These are phyloP conservation scores for Trifolium repens DNA, from an alignment of 306 rosid genomes.

Conservation along the genomic window DNA sequence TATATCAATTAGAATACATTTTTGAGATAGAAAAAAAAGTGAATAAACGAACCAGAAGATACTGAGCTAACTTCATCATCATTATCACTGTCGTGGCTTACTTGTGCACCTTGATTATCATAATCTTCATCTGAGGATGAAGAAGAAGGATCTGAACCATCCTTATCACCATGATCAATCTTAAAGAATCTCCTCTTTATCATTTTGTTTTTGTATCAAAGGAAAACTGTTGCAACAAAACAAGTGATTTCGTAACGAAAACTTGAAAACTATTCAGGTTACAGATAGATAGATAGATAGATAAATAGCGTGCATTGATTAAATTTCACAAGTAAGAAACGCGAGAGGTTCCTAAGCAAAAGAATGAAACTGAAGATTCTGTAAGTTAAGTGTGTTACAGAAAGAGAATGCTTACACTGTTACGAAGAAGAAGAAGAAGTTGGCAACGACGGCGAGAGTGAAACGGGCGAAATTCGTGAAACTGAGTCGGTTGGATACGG, in stretches of 20 bases:
- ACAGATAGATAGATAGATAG: background rate
- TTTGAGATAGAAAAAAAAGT: background rate
- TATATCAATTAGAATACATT: background rate
- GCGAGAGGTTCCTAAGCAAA: no score
- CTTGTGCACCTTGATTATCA: slow-evolving; percentile 38
- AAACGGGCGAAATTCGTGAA: slow-evolving; percentile 1
- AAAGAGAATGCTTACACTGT: no score
- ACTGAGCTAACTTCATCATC: slow-evolving; percentile 54
- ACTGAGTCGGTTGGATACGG: slow-evolving; percentile 21
- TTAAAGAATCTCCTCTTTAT: slow-evolving; percentile 81
- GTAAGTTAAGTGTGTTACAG: no score
- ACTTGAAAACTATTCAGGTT: slow-evolving; percentile 10
- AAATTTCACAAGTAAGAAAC: no score
- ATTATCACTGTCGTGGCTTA: slow-evolving; percentile 32
- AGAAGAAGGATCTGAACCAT: slow-evolving; percentile 67
- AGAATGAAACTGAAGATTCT: no score
- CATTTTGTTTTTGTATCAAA: slow-evolving; percentile 45
- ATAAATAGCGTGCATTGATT: background rate
- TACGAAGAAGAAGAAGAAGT: background rate
- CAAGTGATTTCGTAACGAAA: slow-evolving; percentile 9
- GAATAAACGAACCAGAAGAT: slow-evolving; percentile 66
- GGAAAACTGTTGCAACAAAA: slow-evolving; percentile 31
- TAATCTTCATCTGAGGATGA: slow-evolving; percentile 60
- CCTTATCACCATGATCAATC: slow-evolving; percentile 67
- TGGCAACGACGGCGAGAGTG: slow-evolving; percentile 14